Base-by-base conservation (phyloP, 2,329 filamentous ascomycete genomes). In the Mariannaea sp. region DNA sequence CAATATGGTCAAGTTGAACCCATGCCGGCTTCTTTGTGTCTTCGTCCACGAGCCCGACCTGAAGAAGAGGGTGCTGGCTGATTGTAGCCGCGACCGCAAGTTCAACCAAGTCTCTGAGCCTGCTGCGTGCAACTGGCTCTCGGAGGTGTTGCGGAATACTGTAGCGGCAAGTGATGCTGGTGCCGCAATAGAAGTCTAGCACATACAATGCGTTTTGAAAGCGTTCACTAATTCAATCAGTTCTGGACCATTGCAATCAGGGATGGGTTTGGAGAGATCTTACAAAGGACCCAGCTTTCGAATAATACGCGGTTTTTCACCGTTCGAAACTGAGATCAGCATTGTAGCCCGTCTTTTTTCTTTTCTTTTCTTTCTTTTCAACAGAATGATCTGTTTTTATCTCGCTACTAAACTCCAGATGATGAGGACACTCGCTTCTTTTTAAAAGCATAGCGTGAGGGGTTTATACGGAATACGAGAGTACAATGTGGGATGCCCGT, bases 51-150 rank as follows among this genome's bases (percentile, higher is more conserved):
- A 54, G 35, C 2, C 51, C 51, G 19, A 54, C 51, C 19, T 54
- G 51, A 10, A 54, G 51, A 40, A 54, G 51, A 6, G 51, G 51
- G 16, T 54, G 51, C 16, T 54, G 51, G 27, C 39, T 30, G 20
- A 49, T 30, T 5, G 51, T 54, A 10, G 49, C 45, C 3, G 51
- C 45, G 10, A 54, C 51, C 4, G 51, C 51, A 16, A 32, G 26
- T 16, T 54, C 51, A 5, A 43, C 10, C 14, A 24, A n/a, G 7
- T 40, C 51, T 14, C 35, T 45, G 10, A 54, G 33, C 40, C 30
- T 39, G 14, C 43, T 20, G 27, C 45, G 40, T 2, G 6, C 14
- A 17, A 16, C 33, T 4, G 14, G 32, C 7, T 30, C 45, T 12
- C 22, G 35, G 1, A 54, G 40, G 13, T 22, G 14, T n/a, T 45